Evolutionary conservation across 306 rosid species (phyloP), one percentile per base, ranked within the genome.

Genomic region (Gastrolobium bilobum): DNA sequence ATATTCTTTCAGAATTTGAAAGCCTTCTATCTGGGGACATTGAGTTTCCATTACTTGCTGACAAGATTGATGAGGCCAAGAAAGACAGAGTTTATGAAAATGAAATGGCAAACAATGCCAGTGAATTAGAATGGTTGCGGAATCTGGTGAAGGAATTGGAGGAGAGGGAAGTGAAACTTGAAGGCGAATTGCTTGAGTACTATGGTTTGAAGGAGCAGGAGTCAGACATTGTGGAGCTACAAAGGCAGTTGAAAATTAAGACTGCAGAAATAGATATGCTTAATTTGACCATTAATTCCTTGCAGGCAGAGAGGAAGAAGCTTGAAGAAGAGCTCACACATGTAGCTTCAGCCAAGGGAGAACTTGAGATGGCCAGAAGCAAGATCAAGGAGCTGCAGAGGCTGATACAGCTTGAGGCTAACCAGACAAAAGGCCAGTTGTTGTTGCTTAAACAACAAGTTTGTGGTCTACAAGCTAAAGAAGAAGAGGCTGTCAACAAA

Each of bases 391-490:
- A 89, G 72, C 84, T 93, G 84, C 94, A 87, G 43, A 87, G 90
- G 90, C 90, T 89, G 81, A 84, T 89, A 85, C 98, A 91, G 82
- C 89, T 89, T 13, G 93, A 91, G 52, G 94, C 91, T 42, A 88
- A 84, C 85, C 91, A 88, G 84, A 88, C 93, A 13, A 93, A 91
- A 85, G 87, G 87, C 69, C 97, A 89, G 80, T 74, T 93, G 47
- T 84, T 89, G 86, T 83, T 86, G 83, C 98, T 93, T 79, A 93
- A 93, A 83, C 91, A 89, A 75, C 91, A 88, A 83, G 98, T 93
- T 68, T 84, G 86, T 3, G 83, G 91, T 84, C 82, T 93, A 44
- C 90, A 84, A 87, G 77, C 73, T 2, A 91, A 87, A 84, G 98
- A 91, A 86, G 97, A 85, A 71, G 91, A 79, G 74, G 89, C 88